Percentiles rank a stretch among this genome's conserved stretches.
Conservation (phyloP, 2,329 filamentous ascomycete genomes). For the Juglanconis sp. region DNA sequence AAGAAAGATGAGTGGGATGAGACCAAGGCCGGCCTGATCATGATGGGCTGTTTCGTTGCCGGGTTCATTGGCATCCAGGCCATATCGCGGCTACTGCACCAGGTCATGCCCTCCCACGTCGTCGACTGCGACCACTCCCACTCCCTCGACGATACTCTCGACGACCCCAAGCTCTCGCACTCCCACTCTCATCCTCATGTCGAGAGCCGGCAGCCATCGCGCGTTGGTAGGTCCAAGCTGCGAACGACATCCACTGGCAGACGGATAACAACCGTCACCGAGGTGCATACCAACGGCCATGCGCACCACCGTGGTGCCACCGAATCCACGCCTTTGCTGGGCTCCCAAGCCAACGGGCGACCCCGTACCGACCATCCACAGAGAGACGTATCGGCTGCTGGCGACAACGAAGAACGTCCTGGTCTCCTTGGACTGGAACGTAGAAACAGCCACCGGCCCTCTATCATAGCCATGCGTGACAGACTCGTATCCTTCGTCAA, state of each 20-base stretch:
- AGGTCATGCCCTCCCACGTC: conserved; percentile 72
- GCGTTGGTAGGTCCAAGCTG: conserved; percentile 13
- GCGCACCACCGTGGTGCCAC: conserved; percentile 20
- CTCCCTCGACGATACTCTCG: conserved; percentile 42
- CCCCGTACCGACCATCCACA: conserved; percentile 23
- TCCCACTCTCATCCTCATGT: conserved; percentile 23
- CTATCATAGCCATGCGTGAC: conserved; percentile 52
- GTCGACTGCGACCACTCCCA: conserved; percentile 78
- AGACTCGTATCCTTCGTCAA: conserved; percentile 63
- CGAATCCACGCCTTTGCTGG: conserved; percentile 51
- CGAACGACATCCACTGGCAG: conserved; percentile 17
- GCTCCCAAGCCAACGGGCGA: conserved; percentile 22
- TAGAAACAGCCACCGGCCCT: conserved; percentile 40
- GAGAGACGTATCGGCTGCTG: conserved; percentile 27
- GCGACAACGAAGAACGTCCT: conserved; percentile 24
- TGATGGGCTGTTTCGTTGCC: conserved; percentile 66
- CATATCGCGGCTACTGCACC: conserved; percentile 69
- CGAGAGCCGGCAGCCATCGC: conserved; percentile 13
- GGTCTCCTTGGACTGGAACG: not conserved
- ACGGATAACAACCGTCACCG: conserved; percentile 18
- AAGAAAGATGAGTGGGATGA: conserved; percentile 64
- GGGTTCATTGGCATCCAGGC: conserved; percentile 75
- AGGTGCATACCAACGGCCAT: conserved; percentile 11
- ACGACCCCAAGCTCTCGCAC: conserved; percentile 26
- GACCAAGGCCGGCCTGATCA: conserved; percentile 62